A percentile compares a stretch with the other conserved stretches of the same genome.
These are phyloP conservation scores for Maudiozyma pseudohumilis DNA, from an alignment of 805 yeast species.

Conservation along the genomic window DNA sequence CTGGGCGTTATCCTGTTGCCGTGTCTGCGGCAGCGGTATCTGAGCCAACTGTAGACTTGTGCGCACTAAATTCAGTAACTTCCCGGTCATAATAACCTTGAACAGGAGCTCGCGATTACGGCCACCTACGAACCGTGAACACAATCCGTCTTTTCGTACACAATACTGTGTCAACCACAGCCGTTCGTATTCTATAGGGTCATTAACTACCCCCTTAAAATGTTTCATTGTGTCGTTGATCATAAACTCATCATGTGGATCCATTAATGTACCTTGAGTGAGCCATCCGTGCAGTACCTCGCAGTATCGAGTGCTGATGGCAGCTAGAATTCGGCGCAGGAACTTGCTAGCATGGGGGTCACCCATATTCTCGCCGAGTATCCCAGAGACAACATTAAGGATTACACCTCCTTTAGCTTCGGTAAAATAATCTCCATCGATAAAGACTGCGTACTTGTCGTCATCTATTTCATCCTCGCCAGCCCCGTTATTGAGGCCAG, in stretches of 20 bases:
- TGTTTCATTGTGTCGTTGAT: conserved; percentile 35
- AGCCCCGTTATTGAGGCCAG: not conserved
- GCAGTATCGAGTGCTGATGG: conserved; percentile 54
- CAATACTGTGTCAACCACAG: conserved; percentile 71
- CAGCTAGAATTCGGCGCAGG: conserved; percentile 42
- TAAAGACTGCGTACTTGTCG: conserved; percentile 11
- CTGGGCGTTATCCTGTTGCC: not conserved
- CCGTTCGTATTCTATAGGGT: conserved; percentile 36
- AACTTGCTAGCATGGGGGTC: conserved; percentile 46
- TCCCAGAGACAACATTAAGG: conserved; percentile 48
- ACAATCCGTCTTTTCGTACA: conserved; percentile 63
- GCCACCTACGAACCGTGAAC: conserved; percentile 50
- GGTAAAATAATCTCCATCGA: conserved; percentile 43
- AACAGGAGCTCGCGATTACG: conserved; percentile 33
- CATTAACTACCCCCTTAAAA: conserved; percentile 5
- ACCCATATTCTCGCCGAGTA: conserved; percentile 53
- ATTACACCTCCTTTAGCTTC: conserved; percentile 73
- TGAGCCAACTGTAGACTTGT: conserved; percentile 22
- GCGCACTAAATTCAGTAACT: conserved; percentile 55
- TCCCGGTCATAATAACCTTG: conserved; percentile 74
- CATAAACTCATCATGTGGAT: conserved; percentile 75
- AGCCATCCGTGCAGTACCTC: conserved; percentile 74
- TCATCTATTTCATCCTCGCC: conserved; percentile 27
- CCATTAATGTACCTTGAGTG: conserved; percentile 58
- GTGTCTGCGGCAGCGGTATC: conserved; percentile 6